Evolutionary conservation across 2,329 filamentous ascomycete species (phyloP), one percentile per base, ranked within the genome.

Genomic region (Fusarium pseudonygamai): DNA sequence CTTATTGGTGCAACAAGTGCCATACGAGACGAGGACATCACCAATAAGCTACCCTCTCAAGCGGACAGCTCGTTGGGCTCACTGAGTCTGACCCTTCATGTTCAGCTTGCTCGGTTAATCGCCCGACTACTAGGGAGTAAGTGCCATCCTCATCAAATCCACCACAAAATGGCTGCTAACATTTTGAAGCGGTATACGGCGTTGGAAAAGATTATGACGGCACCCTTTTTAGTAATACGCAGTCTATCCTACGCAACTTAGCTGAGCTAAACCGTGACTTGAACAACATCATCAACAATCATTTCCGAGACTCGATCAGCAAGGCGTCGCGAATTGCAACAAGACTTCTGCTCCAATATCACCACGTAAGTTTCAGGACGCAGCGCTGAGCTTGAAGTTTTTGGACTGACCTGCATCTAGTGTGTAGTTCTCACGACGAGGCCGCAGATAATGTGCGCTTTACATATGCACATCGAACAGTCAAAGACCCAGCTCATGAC

Each of bases 371-470:
- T 24, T 5, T 16, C 14, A 3, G 1, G 8, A 4, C 1, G 9
- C 14, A 5, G 7, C 1, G 6, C 3, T 3, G 13, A 18, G 7
- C 3, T 8, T 2, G 30, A 24, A 14, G 4, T 0, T 18, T 3
- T 10, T 24, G 2, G 2, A 18, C 53, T 77, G 9, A 75, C 22
- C 0, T 10, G 20, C 4, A 12, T 12, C 3, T 1, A 78, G 77
- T 80, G 78, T 15, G 78, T 80, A 1, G 78, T 80, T 7, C 75
- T 80, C 15, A 79, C 78, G 3, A 80, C 78, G 0, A 67, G 78
- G 3, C 78, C 78, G 2, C 78, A 80, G 22, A 79, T 79, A 14
- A 80, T 80, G 78, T 80, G 78, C n/a, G 79, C 79, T 1, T 57
- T 81, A 5, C 79, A 81, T 26, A 80, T 80, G 67, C 77, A 79